These are phyloP conservation scores for Aurantiochytrium sp. DNA, from an alignment of 108 stramenopile species.

Conservation along the genomic window DNA sequence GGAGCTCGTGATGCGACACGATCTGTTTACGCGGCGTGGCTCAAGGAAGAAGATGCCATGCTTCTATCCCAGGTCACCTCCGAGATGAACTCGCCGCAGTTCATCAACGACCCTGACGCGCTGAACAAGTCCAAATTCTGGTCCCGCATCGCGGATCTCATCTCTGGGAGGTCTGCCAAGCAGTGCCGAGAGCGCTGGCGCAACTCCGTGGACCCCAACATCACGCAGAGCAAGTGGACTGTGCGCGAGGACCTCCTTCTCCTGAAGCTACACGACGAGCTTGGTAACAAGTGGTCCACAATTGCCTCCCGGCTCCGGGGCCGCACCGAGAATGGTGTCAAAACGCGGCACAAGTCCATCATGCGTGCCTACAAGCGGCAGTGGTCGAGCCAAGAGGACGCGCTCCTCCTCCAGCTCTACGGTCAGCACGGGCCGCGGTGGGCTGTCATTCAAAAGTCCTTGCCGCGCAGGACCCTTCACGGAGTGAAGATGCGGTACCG, in stretches of 20 bases:
- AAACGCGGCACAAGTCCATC: not conserved
- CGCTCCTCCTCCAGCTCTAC: constrained; percentile 6
- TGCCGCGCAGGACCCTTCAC: not conserved
- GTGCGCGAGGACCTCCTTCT: not conserved
- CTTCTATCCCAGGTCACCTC: not conserved
- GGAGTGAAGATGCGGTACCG: constrained; percentile 5
- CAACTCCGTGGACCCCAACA: constrained; percentile 5
- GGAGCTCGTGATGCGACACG: not conserved
- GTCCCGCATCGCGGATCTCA: constrained; percentile 75
- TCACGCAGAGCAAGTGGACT: constrained; percentile 7
- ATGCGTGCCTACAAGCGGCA: constrained; percentile 9
- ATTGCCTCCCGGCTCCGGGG: not conserved
- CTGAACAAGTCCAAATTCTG: constrained; percentile 48
- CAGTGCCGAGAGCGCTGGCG: constrained; percentile 87
- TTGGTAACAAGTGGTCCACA: constrained; percentile 29
- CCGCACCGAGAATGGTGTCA: not conserved
- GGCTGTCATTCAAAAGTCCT: not conserved
- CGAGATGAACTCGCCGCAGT: not conserved
- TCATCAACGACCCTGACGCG: not conserved
- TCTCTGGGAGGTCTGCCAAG: constrained; percentile 93
- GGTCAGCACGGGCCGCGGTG: not conserved
- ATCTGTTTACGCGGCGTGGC: not conserved
- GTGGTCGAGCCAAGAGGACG: constrained; percentile 22
- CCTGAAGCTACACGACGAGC: not conserved
- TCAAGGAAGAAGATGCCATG: not conserved